A percentile compares a stretch with the other conserved stretches of the same genome.
Conservation (phyloP, 192 early-diverging fungal genomes). For the Coemansia sp. region DNA sequence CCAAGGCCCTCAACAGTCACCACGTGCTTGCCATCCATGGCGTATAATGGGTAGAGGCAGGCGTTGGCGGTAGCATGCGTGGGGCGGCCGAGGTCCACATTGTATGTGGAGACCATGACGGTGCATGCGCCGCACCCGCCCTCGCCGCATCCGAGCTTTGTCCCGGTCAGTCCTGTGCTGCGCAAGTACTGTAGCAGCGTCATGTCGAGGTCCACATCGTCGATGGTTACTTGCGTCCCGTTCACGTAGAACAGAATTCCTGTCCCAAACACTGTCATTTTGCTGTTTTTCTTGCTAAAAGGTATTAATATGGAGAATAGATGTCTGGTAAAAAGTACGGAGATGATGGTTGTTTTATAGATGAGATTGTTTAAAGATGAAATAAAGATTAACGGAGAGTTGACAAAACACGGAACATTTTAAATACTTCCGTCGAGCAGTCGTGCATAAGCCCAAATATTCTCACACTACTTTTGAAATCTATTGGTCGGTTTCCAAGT, state of each 20-base stretch:
- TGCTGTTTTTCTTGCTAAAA: not conserved
- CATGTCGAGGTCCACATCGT: slow-evolving; percentile 57
- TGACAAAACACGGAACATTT: not conserved
- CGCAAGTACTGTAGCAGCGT: slow-evolving; percentile 71
- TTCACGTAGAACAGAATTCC: slow-evolving; percentile 63
- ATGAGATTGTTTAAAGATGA: not conserved
- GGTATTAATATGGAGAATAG: not conserved
- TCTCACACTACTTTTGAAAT: not conserved
- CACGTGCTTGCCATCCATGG: slow-evolving; percentile 77
- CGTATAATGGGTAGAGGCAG: slow-evolving; percentile 71
- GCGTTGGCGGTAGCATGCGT: slow-evolving; percentile 57
- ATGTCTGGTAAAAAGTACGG: too few relatives aligned
- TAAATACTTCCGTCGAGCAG: not conserved
- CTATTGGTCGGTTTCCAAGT: not conserved
- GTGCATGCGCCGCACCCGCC: slow-evolving; percentile 80
- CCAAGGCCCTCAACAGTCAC: slow-evolving; percentile 83
- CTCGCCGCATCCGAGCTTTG: slow-evolving; percentile 82
- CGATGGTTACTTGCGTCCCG: slow-evolving; percentile 56
- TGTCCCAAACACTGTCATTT: not conserved
- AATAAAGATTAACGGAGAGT: slow-evolving; percentile 8
- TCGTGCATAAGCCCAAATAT: not conserved
- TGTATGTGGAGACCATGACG: slow-evolving; percentile 70
- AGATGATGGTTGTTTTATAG: not conserved
- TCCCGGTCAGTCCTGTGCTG: slow-evolving; percentile 63
- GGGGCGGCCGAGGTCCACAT: slow-evolving; percentile 47